Conservation (phyloP, 2,329 filamentous ascomycete genomes). For the Fusarium metavorans region DNA sequence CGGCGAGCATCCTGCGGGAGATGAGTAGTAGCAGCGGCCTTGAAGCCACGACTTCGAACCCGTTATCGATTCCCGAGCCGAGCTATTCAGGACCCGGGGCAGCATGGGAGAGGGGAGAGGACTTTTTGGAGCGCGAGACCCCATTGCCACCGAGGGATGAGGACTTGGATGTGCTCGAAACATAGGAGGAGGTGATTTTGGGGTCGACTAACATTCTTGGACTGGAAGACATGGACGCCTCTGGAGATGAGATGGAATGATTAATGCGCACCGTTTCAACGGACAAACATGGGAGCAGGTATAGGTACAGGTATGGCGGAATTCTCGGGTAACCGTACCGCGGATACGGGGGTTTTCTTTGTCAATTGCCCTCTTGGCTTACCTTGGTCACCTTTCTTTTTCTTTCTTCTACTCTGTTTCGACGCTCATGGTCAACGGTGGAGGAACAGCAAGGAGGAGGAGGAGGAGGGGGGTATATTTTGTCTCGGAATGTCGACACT, state of each 20-base stretch:
- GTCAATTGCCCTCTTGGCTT: constrained; percentile 7
- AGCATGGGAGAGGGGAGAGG: constrained; percentile 65
- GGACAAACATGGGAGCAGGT: constrained; percentile 18
- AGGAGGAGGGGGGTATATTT: constrained; percentile 16
- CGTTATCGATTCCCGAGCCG: constrained; percentile 53
- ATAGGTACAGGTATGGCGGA: constrained; percentile 23
- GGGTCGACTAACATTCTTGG: constrained; percentile 18
- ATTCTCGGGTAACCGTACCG: constrained; percentile 25
- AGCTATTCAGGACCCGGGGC: constrained; percentile 64
- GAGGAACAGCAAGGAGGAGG: background rate
- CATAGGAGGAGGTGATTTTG: constrained; percentile 41
- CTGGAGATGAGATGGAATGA: constrained; percentile 31
- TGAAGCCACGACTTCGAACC: constrained; percentile 28
- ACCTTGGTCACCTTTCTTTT: constrained; percentile 5
- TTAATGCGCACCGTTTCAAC: constrained; percentile 36
- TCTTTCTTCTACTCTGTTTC: constrained; percentile 2
- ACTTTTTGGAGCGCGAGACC: constrained; percentile 50
- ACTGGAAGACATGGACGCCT: constrained; percentile 14
- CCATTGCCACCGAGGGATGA: constrained; percentile 55
- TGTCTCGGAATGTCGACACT: constrained; percentile 26
- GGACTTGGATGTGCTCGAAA: constrained; percentile 56
- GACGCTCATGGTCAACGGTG: background rate
- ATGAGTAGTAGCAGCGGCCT: constrained; percentile 42
- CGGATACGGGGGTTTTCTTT: constrained; percentile 21
- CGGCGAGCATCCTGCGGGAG: constrained; percentile 50